Evolutionary conservation across 129 eudicot species (phyloP).

Genomic region (Scalesia atractyloides): DNA sequence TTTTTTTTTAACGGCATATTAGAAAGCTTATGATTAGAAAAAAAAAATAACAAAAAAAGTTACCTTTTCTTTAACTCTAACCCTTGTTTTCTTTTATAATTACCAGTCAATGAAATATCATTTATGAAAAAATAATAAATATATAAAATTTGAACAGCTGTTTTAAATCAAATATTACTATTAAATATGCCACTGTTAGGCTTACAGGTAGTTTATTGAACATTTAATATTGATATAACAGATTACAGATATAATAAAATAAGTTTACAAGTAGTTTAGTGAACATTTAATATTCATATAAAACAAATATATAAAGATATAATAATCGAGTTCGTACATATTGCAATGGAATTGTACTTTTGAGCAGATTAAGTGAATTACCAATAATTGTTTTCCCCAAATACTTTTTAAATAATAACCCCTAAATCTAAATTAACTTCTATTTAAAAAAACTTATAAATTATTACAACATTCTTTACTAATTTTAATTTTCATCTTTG

Average conservation of each 20-base stretch:
- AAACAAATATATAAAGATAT: background rate
- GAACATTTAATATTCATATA: background rate
- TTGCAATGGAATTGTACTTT: constrained; percentile 21
- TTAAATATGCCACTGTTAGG: background rate
- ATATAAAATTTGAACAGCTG: background rate
- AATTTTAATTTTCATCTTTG: background rate
- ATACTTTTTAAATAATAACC: background rate
- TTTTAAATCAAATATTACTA: constrained; percentile 5
- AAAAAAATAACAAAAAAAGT: no score
- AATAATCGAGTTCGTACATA: constrained; percentile 21
- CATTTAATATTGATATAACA: background rate
- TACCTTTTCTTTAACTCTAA: no score
- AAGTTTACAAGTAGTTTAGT: background rate
- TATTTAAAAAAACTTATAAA: background rate
- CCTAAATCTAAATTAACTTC: background rate
- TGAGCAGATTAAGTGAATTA: constrained; percentile 24
- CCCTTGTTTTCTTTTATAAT: background rate
- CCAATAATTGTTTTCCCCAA: constrained; percentile 14
- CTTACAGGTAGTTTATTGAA: constrained; percentile 2
- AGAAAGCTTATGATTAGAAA: no score
- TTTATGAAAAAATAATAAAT: background rate
- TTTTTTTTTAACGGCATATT: no score
- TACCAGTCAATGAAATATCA: background rate
- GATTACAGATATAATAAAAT: constrained; percentile 3
- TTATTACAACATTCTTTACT: background rate